Evolutionary conservation across 2,329 filamentous ascomycete species (phyloP), one percentile per base, ranked within the genome.

Genomic region (Geosmithia putterillii): DNA sequence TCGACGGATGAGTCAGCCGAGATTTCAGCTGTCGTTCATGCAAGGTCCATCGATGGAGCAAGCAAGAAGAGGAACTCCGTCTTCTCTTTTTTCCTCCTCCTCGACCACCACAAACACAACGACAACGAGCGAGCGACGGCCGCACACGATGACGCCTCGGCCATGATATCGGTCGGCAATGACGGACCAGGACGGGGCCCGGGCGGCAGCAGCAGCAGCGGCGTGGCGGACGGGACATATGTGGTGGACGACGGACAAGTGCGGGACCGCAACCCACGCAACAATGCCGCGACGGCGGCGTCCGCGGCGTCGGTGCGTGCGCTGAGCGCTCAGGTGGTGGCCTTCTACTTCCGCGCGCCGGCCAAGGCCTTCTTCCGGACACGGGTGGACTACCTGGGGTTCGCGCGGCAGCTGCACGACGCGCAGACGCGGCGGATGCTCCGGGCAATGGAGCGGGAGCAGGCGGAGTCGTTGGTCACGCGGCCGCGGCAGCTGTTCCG

Each of bases 281-380:
- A 60, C 55, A 74, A 76, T 55, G 73, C 73, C 34, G 73, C 74
- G 6, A 78, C 74, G 2, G 88, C 85, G 40, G 84, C 86, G n/a
- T 88, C 86, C 19, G 88, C 88, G 4, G 88, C 88, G 19, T 79
- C 86, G 36, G 84, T 88, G 49, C 83, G 89, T 40, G 89, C 88
- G 22, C 61, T 95, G 48, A 89, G 83, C 52, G 83, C 86, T 7
- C 84, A 94, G 57, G 71, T 87, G 53, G 75, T 95, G 44, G 82
- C 87, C 20, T 95, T 95, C 54, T 95, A 94, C 65, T 95, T 95
- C 58, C 74, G 88, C 45, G 86, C 87, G 0, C 89, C 89, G 1
- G 84, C 88, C 43, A 95, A 95, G 63, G 85, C 88, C 15, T 95
- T 95, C 59, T 94, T 95, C 64, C 78, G 86, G 47, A 89, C 86